These are phyloP conservation scores for Ophiostoma fasciatum DNA, from an alignment of 2,329 filamentous ascomycete genomes.

Conservation along the genomic window DNA sequence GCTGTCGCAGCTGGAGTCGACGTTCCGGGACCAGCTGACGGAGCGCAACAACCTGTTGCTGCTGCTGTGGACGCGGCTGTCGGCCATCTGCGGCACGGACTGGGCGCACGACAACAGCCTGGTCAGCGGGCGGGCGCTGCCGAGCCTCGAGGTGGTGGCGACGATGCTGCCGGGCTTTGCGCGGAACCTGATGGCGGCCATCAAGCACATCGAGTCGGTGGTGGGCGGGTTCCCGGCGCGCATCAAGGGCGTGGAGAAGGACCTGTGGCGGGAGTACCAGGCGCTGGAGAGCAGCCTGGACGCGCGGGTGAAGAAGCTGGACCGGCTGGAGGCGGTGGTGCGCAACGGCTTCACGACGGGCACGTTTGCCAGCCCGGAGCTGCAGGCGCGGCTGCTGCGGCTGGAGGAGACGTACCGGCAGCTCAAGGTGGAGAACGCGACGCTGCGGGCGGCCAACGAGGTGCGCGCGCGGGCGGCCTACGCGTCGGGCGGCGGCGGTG, in stretches of 20 bases:
- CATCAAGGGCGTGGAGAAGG: conserved; percentile 74
- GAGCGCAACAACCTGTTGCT: conserved; percentile 84
- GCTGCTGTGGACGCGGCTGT: conserved; percentile 79
- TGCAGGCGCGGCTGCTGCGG: conserved; percentile 33
- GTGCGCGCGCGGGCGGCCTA: conserved; percentile 37
- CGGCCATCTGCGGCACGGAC: conserved; percentile 72
- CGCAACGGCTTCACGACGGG: conserved; percentile 45
- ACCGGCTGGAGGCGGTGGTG: conserved; percentile 69
- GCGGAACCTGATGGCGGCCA: conserved; percentile 72
- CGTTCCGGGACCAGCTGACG: conserved; percentile 71
- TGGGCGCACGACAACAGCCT: conserved; percentile 85
- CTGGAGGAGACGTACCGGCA: conserved; percentile 47
- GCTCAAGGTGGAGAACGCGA: conserved; percentile 51
- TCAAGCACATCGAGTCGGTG: conserved; percentile 75
- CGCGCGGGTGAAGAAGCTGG: conserved; percentile 66
- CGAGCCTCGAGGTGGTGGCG: conserved; percentile 71
- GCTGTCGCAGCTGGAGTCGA: conserved; percentile 59
- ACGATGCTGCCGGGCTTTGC: conserved; percentile 79
- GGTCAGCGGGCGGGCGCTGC: conserved; percentile 70
- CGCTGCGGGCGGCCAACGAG: conserved; percentile 50
- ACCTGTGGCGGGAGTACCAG: conserved; percentile 84
- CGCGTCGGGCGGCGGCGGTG: conserved; percentile 23
- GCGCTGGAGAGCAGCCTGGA: conserved; percentile 70
- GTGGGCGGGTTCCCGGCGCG: conserved; percentile 64
- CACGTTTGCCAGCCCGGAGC: conserved; percentile 21